Percentiles rank a stretch among this genome's conserved stretches.
Conservation (phyloP, 2,329 filamentous ascomycete species). For the Aspergillus viridinutans region DNA sequence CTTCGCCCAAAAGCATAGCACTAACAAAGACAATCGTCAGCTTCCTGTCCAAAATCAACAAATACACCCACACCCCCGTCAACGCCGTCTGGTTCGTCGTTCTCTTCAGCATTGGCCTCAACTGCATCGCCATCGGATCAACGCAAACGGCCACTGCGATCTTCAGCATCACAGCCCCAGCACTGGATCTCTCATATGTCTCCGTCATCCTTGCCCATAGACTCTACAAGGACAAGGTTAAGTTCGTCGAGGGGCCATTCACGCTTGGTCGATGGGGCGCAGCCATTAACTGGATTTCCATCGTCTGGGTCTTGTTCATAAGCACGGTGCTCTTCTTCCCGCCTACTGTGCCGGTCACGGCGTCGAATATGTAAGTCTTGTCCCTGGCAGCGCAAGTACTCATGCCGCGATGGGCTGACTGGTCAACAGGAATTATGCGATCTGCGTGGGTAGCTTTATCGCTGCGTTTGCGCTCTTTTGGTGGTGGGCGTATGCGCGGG, state of each 20-base stretch:
- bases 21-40: conserved; percentile 24
- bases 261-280: conserved; percentile 54
- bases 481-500: conserved; percentile 44
- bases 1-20: not conserved
- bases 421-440: conserved; percentile 44
- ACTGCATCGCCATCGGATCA: conserved; percentile 45
- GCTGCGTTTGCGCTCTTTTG: conserved; percentile 48
- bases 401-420: not conserved
- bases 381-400: not conserved
- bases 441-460: conserved; percentile 45
- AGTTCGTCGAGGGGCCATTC: conserved; percentile 56
- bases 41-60: conserved; percentile 51
- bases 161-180: conserved; percentile 51
- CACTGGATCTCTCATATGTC: conserved; percentile 53
- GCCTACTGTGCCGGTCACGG: conserved; percentile 44
- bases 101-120: conserved; percentile 50
- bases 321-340: conserved; percentile 58
- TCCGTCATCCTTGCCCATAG: conserved; percentile 58
- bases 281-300: conserved; percentile 53
- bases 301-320: conserved; percentile 61
- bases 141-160: conserved; percentile 46
- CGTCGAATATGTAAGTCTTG: conserved; percentile 43
- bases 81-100: conserved; percentile 64
- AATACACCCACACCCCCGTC: conserved; percentile 54
- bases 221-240: conserved; percentile 49